phyloP scores from a whole-genome alignment of 2,329 filamentous ascomycete genomes.

The Exophiala viscosa region DNA sequence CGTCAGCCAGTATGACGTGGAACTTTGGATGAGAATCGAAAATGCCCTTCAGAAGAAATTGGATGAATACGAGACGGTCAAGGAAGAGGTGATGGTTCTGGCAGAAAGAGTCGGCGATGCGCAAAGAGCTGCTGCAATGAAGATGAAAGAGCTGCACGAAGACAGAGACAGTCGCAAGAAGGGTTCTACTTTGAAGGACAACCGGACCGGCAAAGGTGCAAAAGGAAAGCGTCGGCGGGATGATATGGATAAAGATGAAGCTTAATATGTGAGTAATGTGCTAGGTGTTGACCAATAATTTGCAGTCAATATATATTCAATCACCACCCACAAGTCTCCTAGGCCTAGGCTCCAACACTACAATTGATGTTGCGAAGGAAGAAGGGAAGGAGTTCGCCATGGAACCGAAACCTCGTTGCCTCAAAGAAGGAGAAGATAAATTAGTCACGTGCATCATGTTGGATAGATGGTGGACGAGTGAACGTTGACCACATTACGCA shows the following conservation, averaged over 20 bases:
- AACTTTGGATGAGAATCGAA: constrained; percentile 78
- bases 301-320: too few species aligned
- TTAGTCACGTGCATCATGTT: too few species aligned
- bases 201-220: constrained; percentile 38
- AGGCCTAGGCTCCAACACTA: too few species aligned
- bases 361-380: too few species aligned
- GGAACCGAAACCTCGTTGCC: too few species aligned
- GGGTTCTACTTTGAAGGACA: constrained; percentile 44
- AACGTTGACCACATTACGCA: too few species aligned
- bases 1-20: constrained; percentile 83
- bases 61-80: constrained; percentile 63
- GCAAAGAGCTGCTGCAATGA: constrained; percentile 69
- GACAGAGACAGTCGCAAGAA: constrained; percentile 37
- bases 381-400: too few species aligned
- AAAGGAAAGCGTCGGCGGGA: constrained; percentile 53
- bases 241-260: constrained; percentile 74
- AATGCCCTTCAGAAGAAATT: constrained; percentile 75
- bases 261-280: constrained; percentile 39
- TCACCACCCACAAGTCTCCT: too few species aligned
- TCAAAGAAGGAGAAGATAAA: too few species aligned
- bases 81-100: constrained; percentile 82
- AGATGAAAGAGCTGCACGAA: constrained; percentile 79
- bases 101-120: constrained; percentile 74
- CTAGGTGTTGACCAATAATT: background rate
- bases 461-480: too few species aligned